phyloP scores from a whole-genome alignment of 2,329 filamentous ascomycete species.

The Ophiosphaerella narmari region DNA sequence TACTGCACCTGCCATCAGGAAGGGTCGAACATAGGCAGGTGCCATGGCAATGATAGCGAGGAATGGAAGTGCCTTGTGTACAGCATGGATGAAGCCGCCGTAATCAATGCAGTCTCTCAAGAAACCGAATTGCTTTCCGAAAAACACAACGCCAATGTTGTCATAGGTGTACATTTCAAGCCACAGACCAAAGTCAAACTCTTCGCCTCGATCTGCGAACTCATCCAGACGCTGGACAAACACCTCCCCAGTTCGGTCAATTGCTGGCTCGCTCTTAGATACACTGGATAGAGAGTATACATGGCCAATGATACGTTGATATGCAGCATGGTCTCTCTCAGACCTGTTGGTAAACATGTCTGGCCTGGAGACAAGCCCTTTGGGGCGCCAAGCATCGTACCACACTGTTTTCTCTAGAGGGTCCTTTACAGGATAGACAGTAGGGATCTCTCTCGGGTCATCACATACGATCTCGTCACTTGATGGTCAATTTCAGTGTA shows the following conservation, averaged over 20 bases:
- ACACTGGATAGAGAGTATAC: slow-evolving; percentile 21
- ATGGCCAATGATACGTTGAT: slow-evolving; percentile 14
- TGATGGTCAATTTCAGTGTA: neutral
- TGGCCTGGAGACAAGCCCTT: slow-evolving; percentile 12
- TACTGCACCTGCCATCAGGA: slow-evolving; percentile 12
- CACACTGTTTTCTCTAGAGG: slow-evolving; percentile 29
- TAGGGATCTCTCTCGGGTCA: slow-evolving; percentile 18
- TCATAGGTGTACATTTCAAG: slow-evolving; percentile 32
- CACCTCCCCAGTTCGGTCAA: slow-evolving; percentile 4
- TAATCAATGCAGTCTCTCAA: slow-evolving; percentile 25
- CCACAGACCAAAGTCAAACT: slow-evolving; percentile 13
- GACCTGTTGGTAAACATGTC: slow-evolving; percentile 18
- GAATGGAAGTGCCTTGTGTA: slow-evolving; percentile 44
- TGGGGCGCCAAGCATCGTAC: slow-evolving; percentile 27
- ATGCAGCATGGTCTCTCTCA: slow-evolving; percentile 17
- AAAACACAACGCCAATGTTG: slow-evolving; percentile 12
- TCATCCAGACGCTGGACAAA: slow-evolving; percentile 7
- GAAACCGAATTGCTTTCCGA: slow-evolving; percentile 26
- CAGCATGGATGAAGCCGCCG: slow-evolving; percentile 27
- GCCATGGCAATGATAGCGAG: slow-evolving; percentile 20
- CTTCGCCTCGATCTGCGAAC: slow-evolving; percentile 6
- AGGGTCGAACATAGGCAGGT: slow-evolving; percentile 11
- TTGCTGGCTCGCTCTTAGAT: slow-evolving; percentile 17
- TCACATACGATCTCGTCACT: slow-evolving; percentile 45
- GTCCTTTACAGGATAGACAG: slow-evolving; percentile 23